Conservation (phyloP, 176 grass and related monocot genomes). For the Cocos nucifera region DNA sequence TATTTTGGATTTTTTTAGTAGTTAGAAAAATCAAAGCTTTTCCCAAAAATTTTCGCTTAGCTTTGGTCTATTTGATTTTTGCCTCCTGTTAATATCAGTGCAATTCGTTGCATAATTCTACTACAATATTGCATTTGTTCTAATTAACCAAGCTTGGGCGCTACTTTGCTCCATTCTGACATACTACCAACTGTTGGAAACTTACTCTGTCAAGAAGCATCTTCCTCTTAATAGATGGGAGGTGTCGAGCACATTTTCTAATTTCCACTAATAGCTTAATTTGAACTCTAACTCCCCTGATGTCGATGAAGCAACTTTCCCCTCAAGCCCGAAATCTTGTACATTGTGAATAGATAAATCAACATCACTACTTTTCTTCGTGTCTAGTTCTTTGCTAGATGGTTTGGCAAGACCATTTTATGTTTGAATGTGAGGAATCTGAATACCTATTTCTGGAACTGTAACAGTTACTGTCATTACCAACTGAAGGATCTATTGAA, state of each 20-base stretch:
- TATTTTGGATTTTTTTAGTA: no score
- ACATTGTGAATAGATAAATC: neutral
- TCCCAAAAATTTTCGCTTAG: neutral
- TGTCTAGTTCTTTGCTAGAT: neutral
- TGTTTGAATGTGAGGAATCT: neutral
- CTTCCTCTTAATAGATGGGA: no score
- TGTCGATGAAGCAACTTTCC: conserved; percentile 10
- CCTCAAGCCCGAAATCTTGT: conserved; percentile 19
- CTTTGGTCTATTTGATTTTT: conserved; percentile 6
- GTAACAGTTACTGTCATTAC: conserved; percentile 19
- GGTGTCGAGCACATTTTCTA: no score
- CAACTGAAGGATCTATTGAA: conserved; percentile 9
- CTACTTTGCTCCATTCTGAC: no score
- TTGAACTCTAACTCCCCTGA: conserved; percentile 6
- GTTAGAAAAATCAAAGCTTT: no score
- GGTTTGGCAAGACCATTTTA: conserved; percentile 1
- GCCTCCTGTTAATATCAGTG: no score
- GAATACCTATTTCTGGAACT: conserved; percentile 14
- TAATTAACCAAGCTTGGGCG: no score
- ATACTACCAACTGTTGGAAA: no score
- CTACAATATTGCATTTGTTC: no score
- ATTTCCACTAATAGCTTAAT: no score
- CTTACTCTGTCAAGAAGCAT: no score
- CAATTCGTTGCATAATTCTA: no score
- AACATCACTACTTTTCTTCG: neutral